A percentile compares a stretch with the other conserved stretches of the same genome.
phyloP scores from a whole-genome alignment of 2,329 filamentous ascomycete species.

The Calonectria multiphialidica region DNA sequence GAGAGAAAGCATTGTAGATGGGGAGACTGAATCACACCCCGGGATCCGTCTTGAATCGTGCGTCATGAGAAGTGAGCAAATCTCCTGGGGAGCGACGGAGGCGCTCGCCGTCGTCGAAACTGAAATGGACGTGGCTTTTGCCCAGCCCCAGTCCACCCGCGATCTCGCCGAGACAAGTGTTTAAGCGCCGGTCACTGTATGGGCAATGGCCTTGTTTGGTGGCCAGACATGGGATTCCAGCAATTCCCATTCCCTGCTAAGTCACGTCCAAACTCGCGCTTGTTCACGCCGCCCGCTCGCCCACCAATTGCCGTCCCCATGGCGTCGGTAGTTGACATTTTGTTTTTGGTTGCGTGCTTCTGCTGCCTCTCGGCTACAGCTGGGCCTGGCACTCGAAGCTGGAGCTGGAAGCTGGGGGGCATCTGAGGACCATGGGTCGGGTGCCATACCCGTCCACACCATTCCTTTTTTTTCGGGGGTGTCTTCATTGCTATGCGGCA shows the following conservation, averaged over 20 bases:
- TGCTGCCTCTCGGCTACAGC: background rate
- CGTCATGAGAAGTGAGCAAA: conserved; percentile 5
- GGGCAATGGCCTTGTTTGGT: conserved; percentile 21
- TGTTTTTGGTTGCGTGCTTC: conserved; percentile 4
- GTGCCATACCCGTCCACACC: conserved; percentile 8
- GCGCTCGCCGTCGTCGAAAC: conserved; percentile 27
- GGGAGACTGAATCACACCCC: conserved; percentile 12
- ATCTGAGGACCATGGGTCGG: background rate
- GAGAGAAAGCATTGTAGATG: background rate
- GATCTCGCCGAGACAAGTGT: conserved; percentile 42
- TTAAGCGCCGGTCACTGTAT: conserved; percentile 29
- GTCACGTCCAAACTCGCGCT: conserved; percentile 20
- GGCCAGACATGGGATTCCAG: conserved; percentile 37
- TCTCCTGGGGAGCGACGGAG: conserved; percentile 8
- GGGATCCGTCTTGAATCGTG: conserved; percentile 9
- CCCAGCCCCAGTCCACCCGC: conserved; percentile 38
- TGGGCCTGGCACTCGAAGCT: background rate
- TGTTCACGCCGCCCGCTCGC: conserved; percentile 4
- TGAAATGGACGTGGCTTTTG: conserved; percentile 34
- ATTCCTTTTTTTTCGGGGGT: background rate
- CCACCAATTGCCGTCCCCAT: conserved; percentile 25
- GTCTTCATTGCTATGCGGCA: background rate
- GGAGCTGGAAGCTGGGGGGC: background rate
- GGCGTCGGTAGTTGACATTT: conserved; percentile 26
- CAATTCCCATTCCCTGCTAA: conserved; percentile 36